These are phyloP conservation scores for Solanum sejunctum DNA, from an alignment of 257 asterid species.

Conservation along the genomic window DNA sequence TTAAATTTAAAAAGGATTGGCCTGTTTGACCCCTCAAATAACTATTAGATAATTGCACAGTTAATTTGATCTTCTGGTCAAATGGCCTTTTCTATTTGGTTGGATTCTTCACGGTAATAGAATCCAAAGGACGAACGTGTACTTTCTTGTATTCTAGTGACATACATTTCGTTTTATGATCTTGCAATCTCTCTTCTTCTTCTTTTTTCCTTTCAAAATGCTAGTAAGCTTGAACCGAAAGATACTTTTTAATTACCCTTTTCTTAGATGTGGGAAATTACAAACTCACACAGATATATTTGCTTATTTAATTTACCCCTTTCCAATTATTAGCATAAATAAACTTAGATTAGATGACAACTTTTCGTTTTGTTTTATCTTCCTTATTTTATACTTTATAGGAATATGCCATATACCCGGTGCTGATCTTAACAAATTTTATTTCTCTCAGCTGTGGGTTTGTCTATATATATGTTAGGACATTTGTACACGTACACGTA, in stretches of 20 bases:
- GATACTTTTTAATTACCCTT: not conserved
- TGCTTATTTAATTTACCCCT: not conserved
- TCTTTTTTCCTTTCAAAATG: not conserved
- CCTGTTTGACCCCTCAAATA: too few species aligned
- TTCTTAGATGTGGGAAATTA: not conserved
- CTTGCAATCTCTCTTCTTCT: too few species aligned
- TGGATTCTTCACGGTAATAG: not conserved
- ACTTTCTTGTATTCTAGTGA: not conserved
- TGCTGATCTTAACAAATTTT: not conserved
- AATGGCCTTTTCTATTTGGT: not conserved
- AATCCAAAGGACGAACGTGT: not conserved
- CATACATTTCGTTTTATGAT: too few species aligned
- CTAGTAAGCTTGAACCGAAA: not conserved
- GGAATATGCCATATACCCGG: not conserved
- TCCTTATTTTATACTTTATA: too few species aligned
- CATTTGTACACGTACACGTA: not conserved
- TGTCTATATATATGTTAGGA: not conserved
- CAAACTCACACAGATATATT: not conserved
- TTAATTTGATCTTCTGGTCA: not conserved
- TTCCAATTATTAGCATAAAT: not conserved
- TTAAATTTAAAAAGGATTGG: too few species aligned
- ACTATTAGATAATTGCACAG: not conserved
- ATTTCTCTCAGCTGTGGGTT: not conserved
- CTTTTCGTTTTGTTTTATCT: too few species aligned
- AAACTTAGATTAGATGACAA: too few species aligned